Evolutionary conservation across 1,284 basidiomycete genomes (phyloP), one percentile per base, ranked within the genome.

Genomic region (Stygiomarasmius scandens): DNA sequence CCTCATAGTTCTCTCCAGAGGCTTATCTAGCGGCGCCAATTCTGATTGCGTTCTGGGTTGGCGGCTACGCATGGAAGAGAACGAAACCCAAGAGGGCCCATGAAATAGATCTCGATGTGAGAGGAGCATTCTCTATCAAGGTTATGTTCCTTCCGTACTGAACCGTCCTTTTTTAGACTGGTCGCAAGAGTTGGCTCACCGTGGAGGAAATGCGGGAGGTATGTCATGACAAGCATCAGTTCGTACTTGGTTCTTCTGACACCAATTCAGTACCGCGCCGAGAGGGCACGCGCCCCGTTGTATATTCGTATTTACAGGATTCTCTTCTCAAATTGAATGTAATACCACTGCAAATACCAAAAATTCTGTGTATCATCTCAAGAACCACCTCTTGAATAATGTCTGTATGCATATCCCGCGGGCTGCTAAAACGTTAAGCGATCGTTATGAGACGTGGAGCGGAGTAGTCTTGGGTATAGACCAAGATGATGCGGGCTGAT

Each of bases 41-140:
- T 38, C 69, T 78, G 64, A 69, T 79, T 41, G n/a, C 25, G 19
- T 77, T 75, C 69, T 78, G 71, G 57, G 58, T 67, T 38, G 58
- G 65, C 27, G 77, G 76, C 3, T 74, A 71, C 50, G 45, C 62
- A 5, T 79, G 76, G 76, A 77, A 79, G 62, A 66, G 74, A 16
- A 71, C 68, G 2, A 61, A 69, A 2, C 77, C 77, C 20, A 66
- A 64, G 60, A 64, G 70, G 1, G 69, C 73, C 1, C 60, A 66
- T 34, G 70, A 76, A 47, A 79, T 79, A 45, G 73, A 79, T 53
- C 69, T 79, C 49, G 76, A 78, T 53, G 70, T 71, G 48, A 46
- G 71, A 63, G 29, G 12, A 32, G 12, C 29, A 23, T 49, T 43
- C 19, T 47, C 16, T 9, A 10, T 47, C 25, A 44, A 20, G 23